These are phyloP conservation scores for Inonotus hispidus DNA, from an alignment of 1,284 basidiomycete genomes.

Conservation along the genomic window DNA sequence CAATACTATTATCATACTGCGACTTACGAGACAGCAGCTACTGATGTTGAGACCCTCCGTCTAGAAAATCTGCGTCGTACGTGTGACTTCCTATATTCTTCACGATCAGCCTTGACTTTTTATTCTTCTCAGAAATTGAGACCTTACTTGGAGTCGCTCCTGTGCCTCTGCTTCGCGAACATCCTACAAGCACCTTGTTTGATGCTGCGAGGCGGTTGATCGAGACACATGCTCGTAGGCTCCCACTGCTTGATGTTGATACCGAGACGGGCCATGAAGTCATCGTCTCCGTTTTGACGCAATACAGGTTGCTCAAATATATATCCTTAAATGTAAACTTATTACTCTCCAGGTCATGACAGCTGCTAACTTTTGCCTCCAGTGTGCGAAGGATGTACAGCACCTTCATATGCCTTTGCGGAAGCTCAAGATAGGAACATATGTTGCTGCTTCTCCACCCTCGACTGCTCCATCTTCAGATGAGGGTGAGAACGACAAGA, in stretches of 20 bases:
- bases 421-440: slow-evolving; percentile 91
- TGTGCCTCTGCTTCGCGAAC: slow-evolving; percentile 86
- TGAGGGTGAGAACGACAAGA: slow-evolving; percentile 33
- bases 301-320: slow-evolving; percentile 97
- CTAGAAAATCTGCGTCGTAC: slow-evolving; percentile 83
- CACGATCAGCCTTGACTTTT: slow-evolving; percentile 7
- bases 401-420: slow-evolving; percentile 77
- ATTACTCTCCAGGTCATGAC: slow-evolving; percentile 6
- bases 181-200: slow-evolving; percentile 84
- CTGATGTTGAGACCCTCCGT: slow-evolving; percentile 93
- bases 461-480: slow-evolving; percentile 23
- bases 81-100: slow-evolving; percentile 23
- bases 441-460: slow-evolving; percentile 51
- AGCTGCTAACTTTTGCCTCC: slow-evolving; percentile 15
- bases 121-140: slow-evolving; percentile 74
- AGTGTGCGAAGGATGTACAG: slow-evolving; percentile 73
- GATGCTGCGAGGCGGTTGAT: slow-evolving; percentile 91
- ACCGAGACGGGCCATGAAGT: slow-evolving; percentile 93
- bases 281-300: slow-evolving; percentile 93
- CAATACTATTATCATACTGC: slow-evolving; percentile 92
- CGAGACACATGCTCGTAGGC: slow-evolving; percentile 90
- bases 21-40: slow-evolving; percentile 81
- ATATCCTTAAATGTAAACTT: slow-evolving; percentile 92
- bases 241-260: slow-evolving; percentile 93
- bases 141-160: slow-evolving; percentile 87